These are phyloP conservation scores for Melastoma candidum DNA, from an alignment of 441 rosid species.

Conservation along the genomic window DNA sequence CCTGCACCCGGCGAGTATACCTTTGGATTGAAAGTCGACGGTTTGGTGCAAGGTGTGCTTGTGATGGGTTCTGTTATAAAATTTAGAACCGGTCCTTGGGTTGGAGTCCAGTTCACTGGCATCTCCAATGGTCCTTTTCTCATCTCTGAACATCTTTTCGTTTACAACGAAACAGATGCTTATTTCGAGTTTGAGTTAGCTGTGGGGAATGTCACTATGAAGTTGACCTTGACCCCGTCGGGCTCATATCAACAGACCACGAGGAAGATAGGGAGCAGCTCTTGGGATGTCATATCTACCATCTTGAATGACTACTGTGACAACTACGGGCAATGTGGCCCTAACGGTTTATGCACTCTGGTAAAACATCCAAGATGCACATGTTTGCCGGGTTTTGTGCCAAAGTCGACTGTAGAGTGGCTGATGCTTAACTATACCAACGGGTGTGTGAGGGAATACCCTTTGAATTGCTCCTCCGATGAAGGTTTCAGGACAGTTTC, in stretches of 20 bases:
- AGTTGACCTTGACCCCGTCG: background rate
- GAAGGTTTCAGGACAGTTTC: background rate
- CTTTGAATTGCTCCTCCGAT: conserved; percentile 9
- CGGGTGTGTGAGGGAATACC: conserved; percentile 6
- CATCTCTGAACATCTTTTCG: background rate
- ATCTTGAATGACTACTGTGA: conserved; percentile 1
- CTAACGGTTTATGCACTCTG: conserved; percentile 2
- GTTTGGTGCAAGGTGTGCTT: background rate
- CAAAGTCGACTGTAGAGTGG: conserved; percentile 8
- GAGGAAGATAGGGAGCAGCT: background rate
- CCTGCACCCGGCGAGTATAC: conserved; percentile 11
- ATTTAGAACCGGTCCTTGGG: conserved; percentile 3
- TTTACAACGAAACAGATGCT: background rate
- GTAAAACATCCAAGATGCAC: background rate
- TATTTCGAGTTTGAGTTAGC: background rate
- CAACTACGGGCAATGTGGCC: conserved; percentile 7
- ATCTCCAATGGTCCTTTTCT: too few relatives aligned
- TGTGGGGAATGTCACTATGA: background rate
- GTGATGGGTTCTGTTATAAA: background rate
- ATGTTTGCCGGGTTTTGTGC: conserved; percentile 10
- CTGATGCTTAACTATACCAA: background rate
- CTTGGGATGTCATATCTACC: background rate
- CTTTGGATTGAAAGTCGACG: background rate
- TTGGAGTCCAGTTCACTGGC: conserved; percentile 1
- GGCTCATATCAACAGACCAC: background rate